phyloP scores from a whole-genome alignment of 202 grass and related monocot species.

The Eragrostis tef region DNA sequence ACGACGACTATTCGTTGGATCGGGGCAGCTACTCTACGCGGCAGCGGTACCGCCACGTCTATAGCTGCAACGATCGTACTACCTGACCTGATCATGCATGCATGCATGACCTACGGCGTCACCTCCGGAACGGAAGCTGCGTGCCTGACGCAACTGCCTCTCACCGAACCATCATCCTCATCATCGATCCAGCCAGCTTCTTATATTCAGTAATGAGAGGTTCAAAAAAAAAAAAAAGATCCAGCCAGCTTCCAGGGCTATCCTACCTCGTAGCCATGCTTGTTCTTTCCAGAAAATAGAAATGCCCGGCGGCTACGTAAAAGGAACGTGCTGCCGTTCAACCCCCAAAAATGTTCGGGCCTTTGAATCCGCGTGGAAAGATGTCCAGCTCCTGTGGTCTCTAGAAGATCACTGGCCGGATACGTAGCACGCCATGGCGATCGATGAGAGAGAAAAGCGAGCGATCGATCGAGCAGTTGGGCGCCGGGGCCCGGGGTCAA shows the following conservation, averaged over 20 bases:
- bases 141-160: conserved; percentile 3
- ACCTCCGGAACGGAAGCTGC: neutral
- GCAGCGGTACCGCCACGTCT: conserved; percentile 6
- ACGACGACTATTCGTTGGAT: too few species aligned
- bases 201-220: too few species aligned
- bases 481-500: neutral
- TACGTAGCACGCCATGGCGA: neutral
- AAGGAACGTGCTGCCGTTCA: neutral
- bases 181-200: too few species aligned
- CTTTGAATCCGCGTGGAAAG: too few species aligned
- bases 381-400: too few species aligned
- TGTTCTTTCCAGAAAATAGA: conserved; percentile 51
- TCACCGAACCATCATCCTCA: neutral
- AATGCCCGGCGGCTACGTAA: conserved; percentile 8
- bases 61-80: neutral
- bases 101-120: too few species aligned
- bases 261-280: neutral
- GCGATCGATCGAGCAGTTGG: neutral
- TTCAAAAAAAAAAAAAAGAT: too few species aligned
- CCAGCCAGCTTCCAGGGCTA: too few species aligned
- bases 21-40: conserved; percentile 27
- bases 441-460: neutral
- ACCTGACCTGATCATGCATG: too few species aligned
- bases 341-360: too few species aligned
- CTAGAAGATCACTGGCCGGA: neutral